phyloP scores from a whole-genome alignment of 2,329 filamentous ascomycete species.

The Lecanicillium sp. region DNA sequence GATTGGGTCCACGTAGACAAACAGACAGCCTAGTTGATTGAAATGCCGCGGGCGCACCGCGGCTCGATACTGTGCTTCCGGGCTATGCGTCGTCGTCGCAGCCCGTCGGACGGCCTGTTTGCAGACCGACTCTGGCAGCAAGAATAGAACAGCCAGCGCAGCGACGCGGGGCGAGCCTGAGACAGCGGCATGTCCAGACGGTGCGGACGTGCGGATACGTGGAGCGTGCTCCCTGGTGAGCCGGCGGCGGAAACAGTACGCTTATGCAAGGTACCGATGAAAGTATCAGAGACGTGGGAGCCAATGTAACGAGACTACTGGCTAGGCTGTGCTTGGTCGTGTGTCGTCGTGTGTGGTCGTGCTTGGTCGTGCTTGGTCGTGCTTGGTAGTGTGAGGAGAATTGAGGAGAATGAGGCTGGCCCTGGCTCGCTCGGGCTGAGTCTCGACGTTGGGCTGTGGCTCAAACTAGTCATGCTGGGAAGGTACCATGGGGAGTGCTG shows the following conservation, averaged over 20 bases:
- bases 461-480: not conserved
- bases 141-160: not conserved
- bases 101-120: not conserved
- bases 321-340: too few relatives aligned
- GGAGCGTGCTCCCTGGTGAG: not conserved
- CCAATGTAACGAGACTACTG: constrained; percentile 1
- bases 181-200: too few relatives aligned
- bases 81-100: not conserved
- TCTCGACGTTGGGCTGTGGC: not conserved
- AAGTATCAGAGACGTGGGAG: not conserved
- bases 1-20: constrained; percentile 11
- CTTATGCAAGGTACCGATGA: constrained; percentile 13
- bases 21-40: not conserved
- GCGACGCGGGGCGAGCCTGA: not conserved
- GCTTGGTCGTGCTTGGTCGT: too few relatives aligned
- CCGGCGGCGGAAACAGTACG: too few relatives aligned
- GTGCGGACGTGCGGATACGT: too few relatives aligned
- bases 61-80: constrained; percentile 1
- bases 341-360: too few relatives aligned
- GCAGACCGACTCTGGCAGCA: constrained; percentile 6
- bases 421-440: too few relatives aligned
- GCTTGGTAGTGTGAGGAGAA: too few relatives aligned
- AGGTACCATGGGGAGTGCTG: not conserved
- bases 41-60: not conserved
- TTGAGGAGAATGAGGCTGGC: not conserved